These are phyloP conservation scores for Glarea lozoyensis DNA, from an alignment of 495 filamentous ascomycete genomes.

Conservation along the genomic window DNA sequence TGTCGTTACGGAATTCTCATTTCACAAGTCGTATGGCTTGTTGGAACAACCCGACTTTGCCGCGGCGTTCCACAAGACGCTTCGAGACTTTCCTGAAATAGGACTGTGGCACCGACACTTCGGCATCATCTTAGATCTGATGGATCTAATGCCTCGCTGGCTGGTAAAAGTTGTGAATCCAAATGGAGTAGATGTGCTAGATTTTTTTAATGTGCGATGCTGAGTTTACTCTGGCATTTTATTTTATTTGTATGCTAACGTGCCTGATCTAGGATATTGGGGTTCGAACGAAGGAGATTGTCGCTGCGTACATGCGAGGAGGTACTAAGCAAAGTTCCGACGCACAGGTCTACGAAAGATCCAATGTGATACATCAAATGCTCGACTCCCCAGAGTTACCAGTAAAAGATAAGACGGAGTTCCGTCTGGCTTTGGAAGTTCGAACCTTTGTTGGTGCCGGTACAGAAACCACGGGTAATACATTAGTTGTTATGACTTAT, in stretches of 20 bases:
- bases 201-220: no score
- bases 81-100: slow-evolving; percentile 7
- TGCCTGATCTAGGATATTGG: no score
- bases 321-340: no score
- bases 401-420: slow-evolving; percentile 18
- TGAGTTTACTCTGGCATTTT: no score
- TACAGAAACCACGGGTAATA: slow-evolving; percentile 27
- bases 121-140: slow-evolving; percentile 5
- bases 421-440: slow-evolving; percentile 22
- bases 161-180: slow-evolving; percentile 4
- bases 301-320: no score
- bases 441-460: slow-evolving; percentile 24
- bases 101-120: slow-evolving; percentile 13
- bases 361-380: slow-evolving; percentile 23
- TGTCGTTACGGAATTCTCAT: slow-evolving; percentile 26
- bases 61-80: neutral
- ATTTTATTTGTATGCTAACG: no score
- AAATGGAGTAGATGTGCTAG: slow-evolving; percentile 1
- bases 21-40: slow-evolving; percentile 25
- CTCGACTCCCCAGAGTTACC: slow-evolving; percentile 22
- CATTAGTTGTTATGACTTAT: slow-evolving; percentile 23
- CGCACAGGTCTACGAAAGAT: no score
- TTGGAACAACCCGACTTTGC: slow-evolving; percentile 26
- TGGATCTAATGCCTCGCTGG: slow-evolving; percentile 9
- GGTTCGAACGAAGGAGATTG: no score